Evolutionary conservation across 768 basidiomycete species (phyloP).

Genomic region (Brasilioporus rufonigricans): DNA sequence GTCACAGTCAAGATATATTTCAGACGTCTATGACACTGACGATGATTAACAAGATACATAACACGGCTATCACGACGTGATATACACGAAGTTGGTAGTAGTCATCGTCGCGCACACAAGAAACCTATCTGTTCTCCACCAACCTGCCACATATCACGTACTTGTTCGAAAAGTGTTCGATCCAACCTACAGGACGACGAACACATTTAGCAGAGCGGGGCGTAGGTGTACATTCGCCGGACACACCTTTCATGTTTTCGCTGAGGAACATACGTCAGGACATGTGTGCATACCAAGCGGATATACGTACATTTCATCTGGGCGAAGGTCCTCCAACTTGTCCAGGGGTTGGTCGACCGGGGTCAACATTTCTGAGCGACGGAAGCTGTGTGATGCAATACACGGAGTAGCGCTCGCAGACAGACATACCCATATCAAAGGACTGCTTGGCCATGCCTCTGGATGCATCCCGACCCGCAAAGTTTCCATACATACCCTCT

Average conservation of each 20-base stretch:
- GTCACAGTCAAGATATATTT: background rate
- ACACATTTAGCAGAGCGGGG: background rate
- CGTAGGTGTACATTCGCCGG: too few species aligned
- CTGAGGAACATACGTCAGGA: slow-evolving; percentile 37
- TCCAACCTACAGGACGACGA: slow-evolving; percentile 61
- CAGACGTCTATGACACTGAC: background rate
- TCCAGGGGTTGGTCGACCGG: slow-evolving; percentile 85
- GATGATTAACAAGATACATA: slow-evolving; percentile 11
- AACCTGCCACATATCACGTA: slow-evolving; percentile 89
- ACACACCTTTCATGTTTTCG: slow-evolving; percentile 84
- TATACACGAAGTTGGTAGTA: too few species aligned
- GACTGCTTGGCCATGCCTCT: slow-evolving; percentile 98
- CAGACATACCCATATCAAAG: slow-evolving; percentile 75
- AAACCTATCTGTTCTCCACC: slow-evolving; percentile 59
- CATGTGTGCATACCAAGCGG: background rate
- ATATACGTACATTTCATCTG: slow-evolving; percentile 74
- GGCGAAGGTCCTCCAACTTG: slow-evolving; percentile 71
- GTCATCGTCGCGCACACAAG: too few species aligned
- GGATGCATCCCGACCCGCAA: slow-evolving; percentile 95
- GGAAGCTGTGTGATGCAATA: background rate
- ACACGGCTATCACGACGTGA: too few species aligned
- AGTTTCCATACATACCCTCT: slow-evolving; percentile 98
- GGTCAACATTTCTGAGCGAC: slow-evolving; percentile 77
- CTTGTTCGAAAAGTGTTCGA: slow-evolving; percentile 90
- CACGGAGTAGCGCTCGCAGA: background rate